phyloP scores from a whole-genome alignment of 2,329 filamentous ascomycete genomes.

The Sporothrix protearum region DNA sequence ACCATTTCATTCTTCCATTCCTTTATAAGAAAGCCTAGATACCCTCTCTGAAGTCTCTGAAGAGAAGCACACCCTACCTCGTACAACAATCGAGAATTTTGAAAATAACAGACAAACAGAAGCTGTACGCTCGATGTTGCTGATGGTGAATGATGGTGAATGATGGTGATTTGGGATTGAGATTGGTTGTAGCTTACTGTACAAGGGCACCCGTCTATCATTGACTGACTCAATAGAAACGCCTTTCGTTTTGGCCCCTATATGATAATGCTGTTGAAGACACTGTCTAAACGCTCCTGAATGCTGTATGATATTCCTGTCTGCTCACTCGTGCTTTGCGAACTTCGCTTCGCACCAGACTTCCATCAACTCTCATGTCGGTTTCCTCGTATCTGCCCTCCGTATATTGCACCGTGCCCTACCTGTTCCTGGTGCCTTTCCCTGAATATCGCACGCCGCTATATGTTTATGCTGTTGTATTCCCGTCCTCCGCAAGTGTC shows the following conservation, averaged over 20 bases:
- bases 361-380: not conserved
- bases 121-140: too few species aligned
- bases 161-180: not conserved
- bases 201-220: not conserved
- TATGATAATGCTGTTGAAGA: constrained; percentile 5
- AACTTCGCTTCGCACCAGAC: not conserved
- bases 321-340: not conserved
- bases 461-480: not conserved
- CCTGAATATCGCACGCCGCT: not conserved
- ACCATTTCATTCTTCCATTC: constrained; percentile 10
- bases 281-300: not conserved
- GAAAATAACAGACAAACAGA: not conserved
- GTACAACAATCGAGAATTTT: not conserved
- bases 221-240: not conserved
- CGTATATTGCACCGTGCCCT: not conserved
- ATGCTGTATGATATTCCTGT: not conserved
- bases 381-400: not conserved
- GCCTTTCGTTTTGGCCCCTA: not conserved
- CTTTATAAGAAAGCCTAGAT: constrained; percentile 16
- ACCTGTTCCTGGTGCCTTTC: not conserved
- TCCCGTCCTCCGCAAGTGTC: not conserved
- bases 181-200: not conserved
- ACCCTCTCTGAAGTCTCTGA: not conserved
- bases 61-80: constrained; percentile 1
- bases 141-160: too few species aligned